Evolutionary conservation across 495 filamentous ascomycete genomes (phyloP).

Genomic region (Aspergillus conjunctus): DNA sequence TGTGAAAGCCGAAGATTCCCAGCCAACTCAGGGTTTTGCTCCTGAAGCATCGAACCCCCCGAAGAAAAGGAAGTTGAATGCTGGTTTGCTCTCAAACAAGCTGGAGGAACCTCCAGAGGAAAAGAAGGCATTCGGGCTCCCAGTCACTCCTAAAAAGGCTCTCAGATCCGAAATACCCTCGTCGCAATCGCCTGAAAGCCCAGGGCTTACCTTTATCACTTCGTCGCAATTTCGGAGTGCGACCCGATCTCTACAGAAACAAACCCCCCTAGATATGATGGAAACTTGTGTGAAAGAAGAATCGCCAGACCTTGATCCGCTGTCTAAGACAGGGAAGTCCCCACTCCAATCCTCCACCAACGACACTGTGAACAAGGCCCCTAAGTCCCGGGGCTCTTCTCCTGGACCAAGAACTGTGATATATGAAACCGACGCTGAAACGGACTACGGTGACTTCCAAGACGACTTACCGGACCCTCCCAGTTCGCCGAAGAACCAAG

Average conservation of each 20-base stretch:
- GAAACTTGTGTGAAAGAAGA: slow-evolving; percentile 31
- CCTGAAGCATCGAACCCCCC: slow-evolving; percentile 16
- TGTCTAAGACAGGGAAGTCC: neutral
- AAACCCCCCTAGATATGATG: slow-evolving; percentile 4
- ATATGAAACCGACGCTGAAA: slow-evolving; percentile 50
- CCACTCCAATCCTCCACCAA: neutral
- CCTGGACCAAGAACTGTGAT: slow-evolving; percentile 39
- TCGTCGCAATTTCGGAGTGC: slow-evolving; percentile 43
- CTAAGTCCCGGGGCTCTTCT: neutral
- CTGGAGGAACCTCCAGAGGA: neutral
- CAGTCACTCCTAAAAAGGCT: slow-evolving; percentile 39
- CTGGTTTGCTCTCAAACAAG: slow-evolving; percentile 11
- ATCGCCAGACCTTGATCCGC: slow-evolving; percentile 11
- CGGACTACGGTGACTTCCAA: slow-evolving; percentile 38
- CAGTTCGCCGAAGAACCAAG: slow-evolving; percentile 20
- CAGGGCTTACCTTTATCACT: slow-evolving; percentile 41
- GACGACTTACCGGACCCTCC: slow-evolving; percentile 19
- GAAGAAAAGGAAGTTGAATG: slow-evolving; percentile 28
- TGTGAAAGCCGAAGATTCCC: neutral
- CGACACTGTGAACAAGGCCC: too few relatives aligned
- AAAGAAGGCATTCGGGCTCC: slow-evolving; percentile 8
- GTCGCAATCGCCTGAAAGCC: slow-evolving; percentile 51
- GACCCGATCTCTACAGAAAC: slow-evolving; percentile 36
- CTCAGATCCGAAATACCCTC: slow-evolving; percentile 45
- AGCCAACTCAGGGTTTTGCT: neutral